phyloP scores from a whole-genome alignment of 2,329 filamentous ascomycete species.

The Hypoxylon sp. region DNA sequence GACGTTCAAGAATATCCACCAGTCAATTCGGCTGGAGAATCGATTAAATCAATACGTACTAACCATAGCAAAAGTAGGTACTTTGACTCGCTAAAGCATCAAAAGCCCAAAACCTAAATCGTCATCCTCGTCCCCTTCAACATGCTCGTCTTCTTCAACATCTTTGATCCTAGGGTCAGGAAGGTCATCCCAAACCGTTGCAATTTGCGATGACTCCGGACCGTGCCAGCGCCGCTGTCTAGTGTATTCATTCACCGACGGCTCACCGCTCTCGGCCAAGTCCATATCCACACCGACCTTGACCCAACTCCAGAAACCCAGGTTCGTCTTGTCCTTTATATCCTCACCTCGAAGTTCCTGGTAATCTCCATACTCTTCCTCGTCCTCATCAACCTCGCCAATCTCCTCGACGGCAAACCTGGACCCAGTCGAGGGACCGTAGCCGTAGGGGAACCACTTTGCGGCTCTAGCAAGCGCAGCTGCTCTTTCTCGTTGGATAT shows the following conservation, averaged over 20 bases:
- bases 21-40: background rate
- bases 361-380: slow-evolving; percentile 59
- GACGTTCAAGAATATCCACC: background rate
- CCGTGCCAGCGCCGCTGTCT: slow-evolving; percentile 18
- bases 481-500: slow-evolving; percentile 54
- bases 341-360: slow-evolving; percentile 51
- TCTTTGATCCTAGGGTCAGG: slow-evolving; percentile 22
- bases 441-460: slow-evolving; percentile 63
- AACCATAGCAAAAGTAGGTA: too few relatives aligned
- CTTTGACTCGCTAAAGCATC: slow-evolving; percentile 14
- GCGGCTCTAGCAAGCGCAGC: slow-evolving; percentile 56
- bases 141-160: slow-evolving; percentile 4
- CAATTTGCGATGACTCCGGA: background rate
- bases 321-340: slow-evolving; percentile 34
- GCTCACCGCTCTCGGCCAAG: slow-evolving; percentile 7
- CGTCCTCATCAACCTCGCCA: slow-evolving; percentile 57
- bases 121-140: slow-evolving; percentile 21
- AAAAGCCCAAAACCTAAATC: slow-evolving; percentile 31
- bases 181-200: slow-evolving; percentile 23
- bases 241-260: slow-evolving; percentile 27
- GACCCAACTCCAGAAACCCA: slow-evolving; percentile 47
- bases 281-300: slow-evolving; percentile 41
- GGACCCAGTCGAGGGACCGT: slow-evolving; percentile 57
- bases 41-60: background rate
- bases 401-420: slow-evolving; percentile 61